Percentiles rank a stretch among this genome's conserved stretches.
Conservation (phyloP, 2,329 filamentous ascomycete genomes). For the Aureobasidium subglaciale region DNA sequence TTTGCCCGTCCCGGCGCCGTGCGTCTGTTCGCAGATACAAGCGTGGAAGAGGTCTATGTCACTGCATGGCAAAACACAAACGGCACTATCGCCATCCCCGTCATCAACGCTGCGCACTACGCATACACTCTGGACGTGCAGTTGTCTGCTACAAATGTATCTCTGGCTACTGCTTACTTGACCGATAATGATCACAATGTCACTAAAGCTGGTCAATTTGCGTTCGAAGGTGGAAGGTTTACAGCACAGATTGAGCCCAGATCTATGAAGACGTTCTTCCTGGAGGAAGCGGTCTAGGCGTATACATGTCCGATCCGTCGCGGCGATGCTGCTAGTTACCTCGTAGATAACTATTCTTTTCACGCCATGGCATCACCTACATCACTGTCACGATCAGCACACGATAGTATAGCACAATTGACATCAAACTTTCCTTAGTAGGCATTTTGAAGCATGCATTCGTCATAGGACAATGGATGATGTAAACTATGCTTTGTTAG, state of each 20-base stretch:
- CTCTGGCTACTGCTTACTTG: slow-evolving; percentile 18
- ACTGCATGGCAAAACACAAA: slow-evolving; percentile 20
- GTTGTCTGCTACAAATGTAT: slow-evolving; percentile 15
- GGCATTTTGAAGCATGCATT: too few relatives aligned
- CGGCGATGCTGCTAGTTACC: too few relatives aligned
- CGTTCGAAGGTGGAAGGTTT: slow-evolving; percentile 13
- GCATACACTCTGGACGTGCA: slow-evolving; percentile 18
- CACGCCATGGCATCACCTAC: too few relatives aligned
- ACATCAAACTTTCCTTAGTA: too few relatives aligned
- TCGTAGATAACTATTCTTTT: too few relatives aligned
- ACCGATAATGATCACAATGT: slow-evolving; percentile 22
- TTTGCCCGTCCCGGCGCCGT: slow-evolving; percentile 21
- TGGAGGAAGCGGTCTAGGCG: slow-evolving; percentile 7
- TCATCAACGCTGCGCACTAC: slow-evolving; percentile 22
- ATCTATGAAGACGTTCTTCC: slow-evolving; percentile 21
- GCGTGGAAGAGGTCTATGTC: slow-evolving; percentile 20
- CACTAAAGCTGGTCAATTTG: slow-evolving; percentile 7
- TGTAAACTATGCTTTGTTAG: too few relatives aligned
- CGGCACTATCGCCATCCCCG: slow-evolving; percentile 21
- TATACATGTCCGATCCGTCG: too few relatives aligned
- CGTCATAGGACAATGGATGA: too few relatives aligned
- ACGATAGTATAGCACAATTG: too few relatives aligned
- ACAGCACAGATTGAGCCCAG: slow-evolving; percentile 18
- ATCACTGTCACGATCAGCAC: too few relatives aligned
- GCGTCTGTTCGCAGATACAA: slow-evolving; percentile 16